Percentiles rank a stretch among this genome's conserved stretches.
Conservation (phyloP, 176 grass and related monocot genomes). For the Cenchrus fungigraminus region DNA sequence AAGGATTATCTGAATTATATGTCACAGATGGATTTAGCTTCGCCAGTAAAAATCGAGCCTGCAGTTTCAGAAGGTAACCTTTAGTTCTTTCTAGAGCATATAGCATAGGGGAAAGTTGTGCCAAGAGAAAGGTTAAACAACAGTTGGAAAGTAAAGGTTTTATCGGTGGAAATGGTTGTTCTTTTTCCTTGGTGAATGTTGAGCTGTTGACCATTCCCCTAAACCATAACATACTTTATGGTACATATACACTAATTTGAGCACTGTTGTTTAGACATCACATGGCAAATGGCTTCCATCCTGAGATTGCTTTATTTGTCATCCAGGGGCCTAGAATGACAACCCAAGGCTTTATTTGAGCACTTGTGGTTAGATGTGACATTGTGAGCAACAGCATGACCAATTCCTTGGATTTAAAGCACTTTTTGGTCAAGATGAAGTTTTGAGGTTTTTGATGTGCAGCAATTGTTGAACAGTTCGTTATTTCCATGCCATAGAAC, state of each 20-base stretch:
- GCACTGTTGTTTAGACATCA: background rate
- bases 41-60: conserved; percentile 90
- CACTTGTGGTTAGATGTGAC: background rate
- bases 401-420: background rate
- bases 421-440: background rate
- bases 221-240: background rate
- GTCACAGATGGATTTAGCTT: conserved; percentile 89
- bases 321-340: background rate
- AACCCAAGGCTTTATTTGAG: background rate
- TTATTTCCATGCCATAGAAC: background rate
- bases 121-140: background rate
- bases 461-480: background rate
- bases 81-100: background rate
- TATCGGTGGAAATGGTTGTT: background rate
- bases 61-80: conserved; percentile 31
- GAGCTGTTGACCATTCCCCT: background rate
- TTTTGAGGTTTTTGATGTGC: background rate
- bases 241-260: background rate
- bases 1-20: conserved; percentile 70
- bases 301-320: background rate
- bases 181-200: background rate
- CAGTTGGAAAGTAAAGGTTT: background rate
- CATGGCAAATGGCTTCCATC: background rate
- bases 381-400: background rate
- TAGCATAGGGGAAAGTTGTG: background rate